Conservation (phyloP, 352 stramenopile species). For the Pythium brassicae region DNA sequence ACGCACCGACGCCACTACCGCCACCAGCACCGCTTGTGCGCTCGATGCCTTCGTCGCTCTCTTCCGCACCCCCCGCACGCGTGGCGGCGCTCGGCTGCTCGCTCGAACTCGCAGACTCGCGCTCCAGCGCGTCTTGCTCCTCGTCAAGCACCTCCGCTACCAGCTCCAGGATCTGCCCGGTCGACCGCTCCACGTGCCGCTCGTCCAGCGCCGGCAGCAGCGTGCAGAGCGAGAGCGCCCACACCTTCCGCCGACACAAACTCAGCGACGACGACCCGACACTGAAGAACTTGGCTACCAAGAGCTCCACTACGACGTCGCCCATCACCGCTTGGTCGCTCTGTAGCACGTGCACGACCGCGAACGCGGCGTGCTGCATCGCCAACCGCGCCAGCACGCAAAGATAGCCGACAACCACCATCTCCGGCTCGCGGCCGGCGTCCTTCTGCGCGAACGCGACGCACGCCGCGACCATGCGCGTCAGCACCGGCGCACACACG, state of each 20-base stretch:
- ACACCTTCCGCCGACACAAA: slow-evolving; percentile 58
- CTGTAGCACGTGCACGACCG: slow-evolving; percentile 36
- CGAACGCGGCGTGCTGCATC: slow-evolving; percentile 40
- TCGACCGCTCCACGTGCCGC: slow-evolving; percentile 38
- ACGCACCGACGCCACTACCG: slow-evolving; percentile 40
- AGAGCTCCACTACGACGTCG: slow-evolving; percentile 37
- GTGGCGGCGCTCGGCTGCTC: background rate
- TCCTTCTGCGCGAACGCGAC: slow-evolving; percentile 35
- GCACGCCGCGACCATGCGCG: slow-evolving; percentile 43
- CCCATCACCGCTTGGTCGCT: slow-evolving; percentile 33
- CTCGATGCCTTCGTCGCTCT: background rate
- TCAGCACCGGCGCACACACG: slow-evolving; percentile 26
- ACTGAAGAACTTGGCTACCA: slow-evolving; percentile 74
- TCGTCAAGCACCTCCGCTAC: slow-evolving; percentile 67
- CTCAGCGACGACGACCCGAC: slow-evolving; percentile 57
- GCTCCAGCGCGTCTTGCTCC: slow-evolving; percentile 35
- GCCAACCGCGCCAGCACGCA: slow-evolving; percentile 52
- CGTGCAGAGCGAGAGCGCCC: slow-evolving; percentile 50
- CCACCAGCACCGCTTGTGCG: too few relatives aligned
- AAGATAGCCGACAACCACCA: slow-evolving; percentile 58
- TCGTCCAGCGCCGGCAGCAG: slow-evolving; percentile 34
- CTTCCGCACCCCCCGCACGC: background rate
- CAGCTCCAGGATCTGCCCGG: slow-evolving; percentile 66
- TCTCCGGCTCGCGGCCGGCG: slow-evolving; percentile 41
- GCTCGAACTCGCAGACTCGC: too few relatives aligned